Base-by-base conservation (phyloP, 1,139 yeast species). In the Yamadazyma diospyri region DNA sequence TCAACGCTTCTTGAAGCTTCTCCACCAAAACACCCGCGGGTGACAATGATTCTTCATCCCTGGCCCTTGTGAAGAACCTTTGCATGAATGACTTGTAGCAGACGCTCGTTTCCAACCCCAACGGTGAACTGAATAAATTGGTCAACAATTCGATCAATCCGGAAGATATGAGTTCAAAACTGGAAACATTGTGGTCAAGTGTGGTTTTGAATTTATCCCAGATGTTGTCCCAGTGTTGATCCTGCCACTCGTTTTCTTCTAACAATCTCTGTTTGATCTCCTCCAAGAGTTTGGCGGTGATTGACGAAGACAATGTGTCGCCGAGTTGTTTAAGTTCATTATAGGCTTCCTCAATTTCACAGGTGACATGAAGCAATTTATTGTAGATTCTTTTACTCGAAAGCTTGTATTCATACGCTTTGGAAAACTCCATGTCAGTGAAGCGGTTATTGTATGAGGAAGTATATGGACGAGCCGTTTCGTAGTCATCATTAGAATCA, bases 131-230 rank as follows among this genome's bases (percentile, higher is more conserved):
- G 32, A 82, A 69, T 5, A 73, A 42, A 1, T 48, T 39, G 1
- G 75, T 55, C 24, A 87, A 55, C 0, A 67, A 50, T 6, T 64
- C 66, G 14, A 83, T 67, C 5, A 85, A 55, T 0, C 89, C 89
- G 1, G 89, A 82, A 3, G 83, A 72, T 9, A 79, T 67, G 26
- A 88, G 61, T 51, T 87, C 95, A 59, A 81, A 86, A 41, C 94
- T 81, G 0, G 95, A 84, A 5, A 83, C 47, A 5, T 42, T 38
- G 6, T 42, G 40, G 2, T 46, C 43, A 7, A 64, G 51, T 1
- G 59, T 48, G 3, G 57, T 43, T 15, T 62, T 59, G 19, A 82
- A 56, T 18, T 53, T 50, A 2, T 39, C 41, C 87, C 88, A 80
- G 4, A 72, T 21, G 2, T 40, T 36, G 4, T 42, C 27, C 82